Evolutionary conservation across 2,329 filamentous ascomycete genomes (phyloP).

Genomic region (Ophiocordyceps sinensis): DNA sequence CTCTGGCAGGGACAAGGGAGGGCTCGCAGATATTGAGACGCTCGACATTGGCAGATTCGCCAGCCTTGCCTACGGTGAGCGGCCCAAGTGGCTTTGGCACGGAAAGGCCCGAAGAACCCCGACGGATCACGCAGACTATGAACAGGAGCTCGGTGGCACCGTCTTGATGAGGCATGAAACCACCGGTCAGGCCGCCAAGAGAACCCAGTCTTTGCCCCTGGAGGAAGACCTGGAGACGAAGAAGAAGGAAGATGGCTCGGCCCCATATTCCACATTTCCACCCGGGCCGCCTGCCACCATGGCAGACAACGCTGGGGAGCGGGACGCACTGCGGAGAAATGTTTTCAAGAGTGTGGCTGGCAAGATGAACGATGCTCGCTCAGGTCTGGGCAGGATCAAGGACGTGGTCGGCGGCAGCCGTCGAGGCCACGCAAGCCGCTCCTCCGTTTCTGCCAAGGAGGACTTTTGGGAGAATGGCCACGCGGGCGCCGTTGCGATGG

Average conservation of each 20-base stretch:
- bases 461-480: slow-evolving; percentile 26
- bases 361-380: slow-evolving; percentile 66
- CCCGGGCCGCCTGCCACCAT: slow-evolving; percentile 31
- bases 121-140: slow-evolving; percentile 29
- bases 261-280: slow-evolving; percentile 27
- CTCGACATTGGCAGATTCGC: slow-evolving; percentile 76
- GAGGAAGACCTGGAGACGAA: slow-evolving; percentile 36
- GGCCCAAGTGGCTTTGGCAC: slow-evolving; percentile 87
- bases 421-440: slow-evolving; percentile 37
- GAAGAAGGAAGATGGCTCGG: slow-evolving; percentile 29
- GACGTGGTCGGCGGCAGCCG: slow-evolving; percentile 57
- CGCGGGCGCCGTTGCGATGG: slow-evolving; percentile 2
- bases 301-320: slow-evolving; percentile 34
- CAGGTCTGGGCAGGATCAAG: slow-evolving; percentile 72
- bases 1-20: slow-evolving; percentile 69
- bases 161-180: slow-evolving; percentile 42
- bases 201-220: slow-evolving; percentile 32
- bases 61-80: slow-evolving; percentile 63
- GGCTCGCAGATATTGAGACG: slow-evolving; percentile 86
- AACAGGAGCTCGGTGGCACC: slow-evolving; percentile 29
- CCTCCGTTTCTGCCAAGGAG: slow-evolving; percentile 35
- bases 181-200: slow-evolving; percentile 24
- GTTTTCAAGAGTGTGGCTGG: slow-evolving; percentile 70
- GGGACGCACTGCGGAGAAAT: slow-evolving; percentile 45
- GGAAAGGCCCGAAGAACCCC: slow-evolving; percentile 65